Base-by-base conservation (phyloP, 805 yeast genomes). In the Pichia pseudocactophila region DNA sequence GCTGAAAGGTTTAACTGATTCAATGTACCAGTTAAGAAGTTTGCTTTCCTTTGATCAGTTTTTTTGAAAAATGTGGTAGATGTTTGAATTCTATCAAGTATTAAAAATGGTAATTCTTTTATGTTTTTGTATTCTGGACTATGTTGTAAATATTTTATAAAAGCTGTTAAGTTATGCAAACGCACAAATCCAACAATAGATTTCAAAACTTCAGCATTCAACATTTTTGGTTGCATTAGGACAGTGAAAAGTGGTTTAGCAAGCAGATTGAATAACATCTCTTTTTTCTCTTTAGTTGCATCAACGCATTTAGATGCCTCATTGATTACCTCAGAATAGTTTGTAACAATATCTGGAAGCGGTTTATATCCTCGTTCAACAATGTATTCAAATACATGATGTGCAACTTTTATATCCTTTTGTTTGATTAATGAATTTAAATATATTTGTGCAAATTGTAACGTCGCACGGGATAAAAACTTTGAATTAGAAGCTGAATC, bases 221-320 rank as follows among this genome's bases (percentile, higher is more conserved):
- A 26, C 30, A 49, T 40, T 9, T 41, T 46, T 6, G 42, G 26
- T 17, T 32, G 19, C 30, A 37, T 37, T 6, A 56, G 37, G 1
- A 50, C 33, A 4, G 11, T 7, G 3, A 49, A 50, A 25, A 52
- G 31, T n/a, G 53, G 49, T 7, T 39, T 22, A 1, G 56, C 39
- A 27, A 53, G 50, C 9, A 53, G 51, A 41, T 52, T 57, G 42
- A 58, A 59, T 8, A 59, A 39, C 32, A 53, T 30, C 35, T 41
- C 49, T 30, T 51, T 50, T 27, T 53, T 50, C 6, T 36, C 39
- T 19, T 41, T 41, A 4, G 42, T 37, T 1, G 54, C 41, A 28
- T 53, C 37, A 15, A 57, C 37, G 3, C 50, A 39, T 2, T 27
- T 15, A 17, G 56, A 50, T 8, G 45, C 39, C 1, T 37, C 22